These are phyloP conservation scores for Hansenula sp. DNA, from an alignment of 1,139 yeast species.

Conservation along the genomic window DNA sequence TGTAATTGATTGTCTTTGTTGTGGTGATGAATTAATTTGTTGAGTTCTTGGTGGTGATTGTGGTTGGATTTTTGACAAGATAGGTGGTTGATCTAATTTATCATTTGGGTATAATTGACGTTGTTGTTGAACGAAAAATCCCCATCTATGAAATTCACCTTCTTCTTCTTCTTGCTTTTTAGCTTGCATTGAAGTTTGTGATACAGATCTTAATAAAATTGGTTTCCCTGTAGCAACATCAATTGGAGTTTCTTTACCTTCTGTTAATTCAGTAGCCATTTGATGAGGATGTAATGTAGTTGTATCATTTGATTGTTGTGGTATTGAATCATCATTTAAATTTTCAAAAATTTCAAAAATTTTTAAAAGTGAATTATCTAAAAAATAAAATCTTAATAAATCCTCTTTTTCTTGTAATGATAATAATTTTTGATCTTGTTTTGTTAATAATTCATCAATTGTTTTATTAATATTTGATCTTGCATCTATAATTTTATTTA, in stretches of 20 bases:
- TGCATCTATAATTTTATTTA: slow-evolving; percentile 47
- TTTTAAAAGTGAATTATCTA: slow-evolving; percentile 62
- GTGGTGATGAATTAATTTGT: slow-evolving; percentile 1
- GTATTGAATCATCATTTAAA: slow-evolving; percentile 18
- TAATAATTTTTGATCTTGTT: slow-evolving; percentile 52
- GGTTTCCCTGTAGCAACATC: slow-evolving; percentile 73
- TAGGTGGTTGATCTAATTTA: not conserved
- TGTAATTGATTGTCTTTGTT: not conserved
- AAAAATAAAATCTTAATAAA: slow-evolving; percentile 55
- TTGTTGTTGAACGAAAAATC: slow-evolving; percentile 65
- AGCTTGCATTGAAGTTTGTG: slow-evolving; percentile 64
- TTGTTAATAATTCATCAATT: slow-evolving; percentile 55
- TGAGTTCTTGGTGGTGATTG: not conserved
- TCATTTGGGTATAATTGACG: slow-evolving; percentile 34
- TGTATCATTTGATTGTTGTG: slow-evolving; percentile 27
- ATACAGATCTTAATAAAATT: slow-evolving; percentile 55
- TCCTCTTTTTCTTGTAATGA: slow-evolving; percentile 68
- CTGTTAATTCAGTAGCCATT: slow-evolving; percentile 58
- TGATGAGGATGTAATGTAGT: slow-evolving; percentile 59
- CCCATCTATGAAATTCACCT: slow-evolving; percentile 87
- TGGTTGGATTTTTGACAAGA: no score
- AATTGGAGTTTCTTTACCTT: slow-evolving; percentile 51
- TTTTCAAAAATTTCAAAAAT: slow-evolving; percentile 57
- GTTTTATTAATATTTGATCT: slow-evolving; percentile 55
- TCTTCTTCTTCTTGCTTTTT: slow-evolving; percentile 83